These are phyloP conservation scores for Hondaea fermentalgiana DNA, from an alignment of 108 stramenopile species.

Conservation along the genomic window DNA sequence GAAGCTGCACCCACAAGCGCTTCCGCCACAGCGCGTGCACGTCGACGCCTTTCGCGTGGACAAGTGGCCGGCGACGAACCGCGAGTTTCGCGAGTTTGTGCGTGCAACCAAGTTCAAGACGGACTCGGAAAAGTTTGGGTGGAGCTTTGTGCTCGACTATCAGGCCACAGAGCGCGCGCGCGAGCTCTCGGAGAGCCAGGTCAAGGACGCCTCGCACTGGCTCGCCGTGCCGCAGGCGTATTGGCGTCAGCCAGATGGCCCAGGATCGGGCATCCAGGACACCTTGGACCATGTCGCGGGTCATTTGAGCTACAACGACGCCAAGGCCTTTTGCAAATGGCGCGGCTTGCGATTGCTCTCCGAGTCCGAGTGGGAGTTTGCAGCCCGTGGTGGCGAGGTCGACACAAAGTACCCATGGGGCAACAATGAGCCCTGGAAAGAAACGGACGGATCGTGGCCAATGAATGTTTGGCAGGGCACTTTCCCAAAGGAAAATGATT, in stretches of 20 bases:
- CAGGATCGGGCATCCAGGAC: conserved; percentile 48
- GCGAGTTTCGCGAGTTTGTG: conserved; percentile 36
- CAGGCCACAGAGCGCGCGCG: conserved; percentile 19
- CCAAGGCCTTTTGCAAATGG: conserved; percentile 86
- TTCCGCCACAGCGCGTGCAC: not conserved
- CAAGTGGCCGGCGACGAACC: conserved; percentile 30
- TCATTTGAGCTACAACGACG: conserved; percentile 83
- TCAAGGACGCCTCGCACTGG: conserved; percentile 52
- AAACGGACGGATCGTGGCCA: not conserved
- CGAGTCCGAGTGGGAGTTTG: conserved; percentile 84
- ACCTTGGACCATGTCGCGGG: conserved; percentile 74
- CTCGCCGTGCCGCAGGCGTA: conserved; percentile 77
- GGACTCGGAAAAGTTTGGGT: conserved; percentile 85
- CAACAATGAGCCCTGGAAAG: not conserved
- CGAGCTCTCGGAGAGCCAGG: not conserved
- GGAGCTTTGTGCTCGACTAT: conserved; percentile 76
- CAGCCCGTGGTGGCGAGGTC: conserved; percentile 64
- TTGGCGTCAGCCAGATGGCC: conserved; percentile 83
- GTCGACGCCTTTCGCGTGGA: conserved; percentile 29
- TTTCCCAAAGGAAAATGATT: conserved; percentile 68
- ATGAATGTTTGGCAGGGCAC: conserved; percentile 65
- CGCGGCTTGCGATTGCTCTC: conserved; percentile 70
- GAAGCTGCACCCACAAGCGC: not conserved
- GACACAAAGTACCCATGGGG: conserved; percentile 25
- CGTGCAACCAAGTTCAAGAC: conserved; percentile 62